Base-by-base conservation (phyloP, 208 protist species). In the Leishmania major region DNA sequence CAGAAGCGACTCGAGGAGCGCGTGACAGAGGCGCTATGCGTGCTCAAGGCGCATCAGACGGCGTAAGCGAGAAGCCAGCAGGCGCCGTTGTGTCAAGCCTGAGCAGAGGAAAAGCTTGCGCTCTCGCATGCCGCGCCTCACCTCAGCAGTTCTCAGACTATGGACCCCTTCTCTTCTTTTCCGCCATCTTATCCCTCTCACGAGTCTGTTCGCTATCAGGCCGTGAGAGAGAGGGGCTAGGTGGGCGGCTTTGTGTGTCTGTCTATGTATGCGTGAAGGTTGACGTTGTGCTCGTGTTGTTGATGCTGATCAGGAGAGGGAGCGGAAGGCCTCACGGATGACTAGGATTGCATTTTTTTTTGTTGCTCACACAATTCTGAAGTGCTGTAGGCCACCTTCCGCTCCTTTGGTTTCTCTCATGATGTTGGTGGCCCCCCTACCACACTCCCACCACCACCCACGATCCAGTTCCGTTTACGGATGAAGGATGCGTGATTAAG, bases 1-100 rank as follows among this genome's bases (percentile, higher is more conserved):
- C 91, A 88, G 75, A 90, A 89, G 79, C 57, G 90, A 28, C 85
- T 97, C 3, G 79, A 91, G 77, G 91, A 94, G 57, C 90, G 91
- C 79, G 92, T 96, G 62, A 93, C 87, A 17, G 94, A 97, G 90
- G 94, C 92, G 17, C 87, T 94, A 6, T 93, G 90, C 78, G 93
- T 96, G 35, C 87, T 95, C 55, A 92, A 95, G 87, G 87, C 87
- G 3, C 91, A 96, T 77, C 86, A 92, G 35, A 76, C 84, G 6
- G 79, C 82, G 13, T 85, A 83, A 84, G 31, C 11, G 4, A 47
- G n/a, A 47, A 31, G 25, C 37, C 15, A 28, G 28, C 66, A 71
- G 40, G n/a, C 25, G 13, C 22, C 22, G 69, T 43, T 19, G 43
- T 31, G 22, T 19, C 69, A 31, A 43, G 8, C 3, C 0, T 49